Percentiles rank a stretch among this genome's conserved stretches.
phyloP scores from a whole-genome alignment of 768 basidiomycete genomes.

The Cyathus striatus region DNA sequence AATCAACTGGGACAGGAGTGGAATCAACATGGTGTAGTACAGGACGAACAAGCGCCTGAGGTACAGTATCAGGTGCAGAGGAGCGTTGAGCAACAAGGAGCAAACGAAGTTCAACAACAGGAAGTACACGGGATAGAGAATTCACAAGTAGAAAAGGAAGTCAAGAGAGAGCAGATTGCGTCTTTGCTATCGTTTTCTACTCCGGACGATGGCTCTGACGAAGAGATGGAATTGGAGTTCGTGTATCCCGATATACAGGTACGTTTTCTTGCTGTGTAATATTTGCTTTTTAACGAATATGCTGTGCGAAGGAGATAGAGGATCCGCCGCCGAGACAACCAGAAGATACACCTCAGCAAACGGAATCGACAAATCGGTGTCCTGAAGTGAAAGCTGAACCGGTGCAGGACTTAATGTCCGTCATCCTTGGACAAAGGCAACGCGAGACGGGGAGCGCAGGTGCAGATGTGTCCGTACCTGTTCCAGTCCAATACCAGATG shows the following conservation, averaged over 20 bases:
- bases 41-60: too few species aligned
- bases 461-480: not conserved
- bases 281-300: slow-evolving; percentile 2
- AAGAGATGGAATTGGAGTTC: slow-evolving; percentile 4
- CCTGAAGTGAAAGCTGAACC: not conserved
- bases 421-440: not conserved
- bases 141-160: not conserved
- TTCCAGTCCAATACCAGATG: not conserved
- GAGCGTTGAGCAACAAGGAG: too few species aligned
- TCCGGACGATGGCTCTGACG: slow-evolving; percentile 1
- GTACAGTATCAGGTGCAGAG: not conserved
- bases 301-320: not conserved
- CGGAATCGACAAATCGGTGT: too few species aligned
- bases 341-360: too few species aligned
- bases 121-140: not conserved
- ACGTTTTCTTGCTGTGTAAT: slow-evolving; percentile 1
- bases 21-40: too few species aligned
- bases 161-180: not conserved
- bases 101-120: not conserved
- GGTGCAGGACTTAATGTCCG: not conserved
- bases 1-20: too few species aligned
- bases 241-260: slow-evolving; percentile 5
- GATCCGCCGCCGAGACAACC: too few species aligned
- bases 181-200: not conserved
- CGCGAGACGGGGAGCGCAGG: too few species aligned